Evolutionary conservation across 2,329 filamentous ascomycete genomes (phyloP).

Genomic region (Fusarium proliferatum): DNA sequence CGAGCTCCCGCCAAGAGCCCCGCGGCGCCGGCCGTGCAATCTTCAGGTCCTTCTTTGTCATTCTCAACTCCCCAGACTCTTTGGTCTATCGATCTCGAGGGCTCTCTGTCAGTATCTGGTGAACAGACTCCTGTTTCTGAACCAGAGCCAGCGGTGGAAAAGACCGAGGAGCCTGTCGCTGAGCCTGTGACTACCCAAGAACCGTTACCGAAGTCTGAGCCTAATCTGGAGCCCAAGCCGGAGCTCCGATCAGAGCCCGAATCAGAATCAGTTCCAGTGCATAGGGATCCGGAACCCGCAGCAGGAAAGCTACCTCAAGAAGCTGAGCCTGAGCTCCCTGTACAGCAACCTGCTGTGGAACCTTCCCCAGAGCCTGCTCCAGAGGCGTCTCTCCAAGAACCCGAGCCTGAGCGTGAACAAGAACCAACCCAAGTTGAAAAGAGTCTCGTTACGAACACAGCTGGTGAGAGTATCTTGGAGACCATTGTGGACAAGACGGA

Average conservation of each 20-base stretch:
- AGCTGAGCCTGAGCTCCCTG: conserved; percentile 18
- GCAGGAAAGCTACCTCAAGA: conserved; percentile 23
- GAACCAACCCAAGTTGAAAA: conserved; percentile 43
- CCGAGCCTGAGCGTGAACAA: neutral
- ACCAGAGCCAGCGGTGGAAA: conserved; percentile 17
- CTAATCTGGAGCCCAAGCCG: conserved; percentile 19
- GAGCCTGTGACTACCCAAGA: conserved; percentile 4
- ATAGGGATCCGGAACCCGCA: conserved; percentile 22
- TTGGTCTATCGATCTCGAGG: conserved; percentile 64
- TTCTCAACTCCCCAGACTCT: conserved; percentile 61
- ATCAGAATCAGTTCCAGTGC: conserved; percentile 24
- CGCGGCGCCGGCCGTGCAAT: conserved; percentile 51
- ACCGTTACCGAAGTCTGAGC: conserved; percentile 5
- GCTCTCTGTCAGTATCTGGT: conserved; percentile 50
- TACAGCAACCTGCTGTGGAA: conserved; percentile 30
- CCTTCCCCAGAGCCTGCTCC: conserved; percentile 12
- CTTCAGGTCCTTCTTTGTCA: conserved; percentile 54
- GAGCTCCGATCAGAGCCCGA: conserved; percentile 24
- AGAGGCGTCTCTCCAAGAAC: conserved; percentile 4
- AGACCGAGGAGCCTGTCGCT: neutral
- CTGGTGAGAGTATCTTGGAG: conserved; percentile 57
- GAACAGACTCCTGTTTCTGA: conserved; percentile 28
- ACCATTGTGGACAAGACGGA: conserved; percentile 52
- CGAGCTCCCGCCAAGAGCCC: conserved; percentile 70
- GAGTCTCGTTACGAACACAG: conserved; percentile 55